Evolutionary conservation across 2,329 filamentous ascomycete species (phyloP), one percentile per base, ranked within the genome.

Genomic region (Arthrobotrys sinensis): DNA sequence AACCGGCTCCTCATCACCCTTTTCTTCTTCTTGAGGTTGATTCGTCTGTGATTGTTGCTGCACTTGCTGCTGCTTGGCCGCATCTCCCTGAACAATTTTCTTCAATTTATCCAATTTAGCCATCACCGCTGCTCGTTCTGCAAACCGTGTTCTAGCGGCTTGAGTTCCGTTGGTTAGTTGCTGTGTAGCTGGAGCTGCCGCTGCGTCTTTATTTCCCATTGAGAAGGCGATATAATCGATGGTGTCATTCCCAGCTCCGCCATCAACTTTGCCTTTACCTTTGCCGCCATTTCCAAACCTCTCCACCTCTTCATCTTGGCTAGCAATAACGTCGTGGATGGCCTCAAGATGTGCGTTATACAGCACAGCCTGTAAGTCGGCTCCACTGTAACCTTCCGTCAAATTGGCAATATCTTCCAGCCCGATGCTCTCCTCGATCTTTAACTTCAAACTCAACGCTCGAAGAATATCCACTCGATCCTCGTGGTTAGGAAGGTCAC

Each of bases 311-410:
- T 83, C 82, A 38, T 88, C 86, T 34, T 90, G 86, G 82, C 91
- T 89, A 67, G 90, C 91, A 0, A 99, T 88, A 1, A 96, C 90
- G 81, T 97, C 94, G 83, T 99, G 96, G 80, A 99, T 97, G 32
- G 96, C 96, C 85, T 98, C 95, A 4, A 99, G 88, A 83, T 99
- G 96, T 0, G 96, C 94, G 81, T 99, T 99, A 82, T 97, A 97
- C 50, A 98, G 91, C 5, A 99, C 88, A 0, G 95, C 96, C 84
- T 99, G 96, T 2, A 99, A 87, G 85, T 99, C 96, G 0, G 96
- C 96, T 11, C 96, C 96, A 0, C 93, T 96, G 84, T 96, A 97
- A 8, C 96, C 96, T 76, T 96, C 92, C 0, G 95, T 98, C 14
- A 90, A 87, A 14, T 86, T 87, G 0, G 94, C 95, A 24, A 99